Evolutionary conservation across 2,329 filamentous ascomycete genomes (phyloP).

Genomic region (Cordyceps sp.): DNA sequence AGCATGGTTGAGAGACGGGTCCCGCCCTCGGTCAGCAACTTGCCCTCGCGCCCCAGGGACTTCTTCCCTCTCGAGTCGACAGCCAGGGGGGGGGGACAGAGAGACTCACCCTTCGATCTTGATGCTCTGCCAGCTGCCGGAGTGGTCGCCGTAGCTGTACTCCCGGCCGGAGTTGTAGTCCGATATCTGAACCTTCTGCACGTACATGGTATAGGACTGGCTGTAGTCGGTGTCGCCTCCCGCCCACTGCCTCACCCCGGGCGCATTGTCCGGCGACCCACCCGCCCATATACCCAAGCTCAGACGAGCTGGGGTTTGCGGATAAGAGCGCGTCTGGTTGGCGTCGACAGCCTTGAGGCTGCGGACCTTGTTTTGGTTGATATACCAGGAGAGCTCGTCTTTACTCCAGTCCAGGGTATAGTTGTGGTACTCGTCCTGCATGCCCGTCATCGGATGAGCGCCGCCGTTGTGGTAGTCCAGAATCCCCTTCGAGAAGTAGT

Average conservation of each 20-base stretch:
- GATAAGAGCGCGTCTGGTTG: conserved; percentile 46
- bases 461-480: conserved; percentile 45
- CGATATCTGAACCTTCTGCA: conserved; percentile 40
- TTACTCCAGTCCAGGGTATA: conserved; percentile 63
- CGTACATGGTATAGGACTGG: conserved; percentile 58
- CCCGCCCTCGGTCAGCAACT: background rate
- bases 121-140: conserved; percentile 49
- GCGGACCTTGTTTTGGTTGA: conserved; percentile 51
- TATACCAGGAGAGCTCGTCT: conserved; percentile 47
- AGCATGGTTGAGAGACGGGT: too few species aligned
- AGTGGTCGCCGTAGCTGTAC: conserved; percentile 47
- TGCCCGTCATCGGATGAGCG: conserved; percentile 37
- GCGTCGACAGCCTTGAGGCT: conserved; percentile 44
- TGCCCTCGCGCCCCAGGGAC: too few species aligned
- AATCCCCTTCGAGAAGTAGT: conserved; percentile 66
- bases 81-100: too few species aligned
- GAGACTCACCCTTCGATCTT: conserved; percentile 32
- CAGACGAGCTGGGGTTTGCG: conserved; percentile 61
- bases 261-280: conserved; percentile 33
- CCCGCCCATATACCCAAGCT: conserved; percentile 52
- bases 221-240: conserved; percentile 51
- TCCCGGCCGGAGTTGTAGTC: conserved; percentile 46
- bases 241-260: conserved; percentile 48
- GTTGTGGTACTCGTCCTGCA: conserved; percentile 50
- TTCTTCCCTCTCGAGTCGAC: too few species aligned